Base-by-base conservation (phyloP, 2,329 filamentous ascomycete species). In the Microcyclosporella mali region DNA sequence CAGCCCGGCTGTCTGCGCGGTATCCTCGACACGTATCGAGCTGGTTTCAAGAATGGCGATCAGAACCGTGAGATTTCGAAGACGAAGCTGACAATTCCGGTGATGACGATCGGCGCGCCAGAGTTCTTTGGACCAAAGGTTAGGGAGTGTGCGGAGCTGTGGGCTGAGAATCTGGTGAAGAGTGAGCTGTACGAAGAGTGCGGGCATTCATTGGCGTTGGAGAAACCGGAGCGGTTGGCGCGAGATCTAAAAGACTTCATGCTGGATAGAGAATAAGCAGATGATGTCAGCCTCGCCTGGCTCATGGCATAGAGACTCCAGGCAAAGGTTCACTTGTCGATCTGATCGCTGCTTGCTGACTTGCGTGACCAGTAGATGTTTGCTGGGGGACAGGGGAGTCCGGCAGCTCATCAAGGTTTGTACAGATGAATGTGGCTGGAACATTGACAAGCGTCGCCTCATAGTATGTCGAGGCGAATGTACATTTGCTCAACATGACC, bases 121-220 rank as follows among this genome's bases (percentile, higher is more conserved):
- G 61, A 64, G 43, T 62, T 64, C 43, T 64, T 65, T 36, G 61
- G 59, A 1, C 55, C 55, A 4, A 52, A 53, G 12, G 62, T 65
- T 3, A 55, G 57, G 40, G 55, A 60, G 33, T 53, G 56, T 39
- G 59, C 60, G 32, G 36, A 51, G 17, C 57, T 56, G 47, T 58
- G 61, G 31, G 61, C 57, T 2, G 51, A 56, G 14, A 51, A 56
- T 10, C 57, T 64, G 7, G 45, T 56, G 17, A 55, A 54, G 39
- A 57, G 52, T 33, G 57, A 62, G 42, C 50, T 65, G 2, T 64
- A 61, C 31, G 58, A 63, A 35, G 56, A 64, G 49, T 64, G 62
- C 43, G 61, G 61, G 4, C 62, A 64, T 40, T 58, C 54, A 41
- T 39, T 64, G 14, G 61, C 61, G 12, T 43, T 64, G 41, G 60